Evolutionary conservation across 2,329 filamentous ascomycete species (phyloP).

Genomic region (Zelopaecilomyces penicillatus): DNA sequence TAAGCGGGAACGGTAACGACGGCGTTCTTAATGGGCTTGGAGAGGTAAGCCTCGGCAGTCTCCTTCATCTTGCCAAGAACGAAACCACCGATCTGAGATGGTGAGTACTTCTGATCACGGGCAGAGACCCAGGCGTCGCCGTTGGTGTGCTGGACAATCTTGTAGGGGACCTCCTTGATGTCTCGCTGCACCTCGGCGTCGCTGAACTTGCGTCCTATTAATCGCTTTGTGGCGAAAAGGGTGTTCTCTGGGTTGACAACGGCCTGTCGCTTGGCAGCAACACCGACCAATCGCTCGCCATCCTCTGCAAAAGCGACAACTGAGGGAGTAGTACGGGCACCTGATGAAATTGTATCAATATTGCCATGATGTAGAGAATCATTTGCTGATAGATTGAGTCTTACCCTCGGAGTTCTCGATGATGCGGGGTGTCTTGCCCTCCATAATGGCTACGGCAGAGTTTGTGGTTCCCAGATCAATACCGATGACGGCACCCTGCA

Average conservation of each 20-base stretch:
- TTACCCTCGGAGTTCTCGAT: conserved; percentile 96
- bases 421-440: conserved; percentile 90
- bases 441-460: conserved; percentile 95
- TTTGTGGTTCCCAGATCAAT: conserved; percentile 98
- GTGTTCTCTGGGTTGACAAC: conserved; percentile 99
- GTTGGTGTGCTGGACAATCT: conserved; percentile 95
- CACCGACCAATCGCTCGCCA: conserved; percentile 92
- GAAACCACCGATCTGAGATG: conserved; percentile 96
- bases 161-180: conserved; percentile 96
- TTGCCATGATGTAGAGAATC: neutral
- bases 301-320: conserved; percentile 94
- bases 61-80: conserved; percentile 99
- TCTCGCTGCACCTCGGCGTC: conserved; percentile 92
- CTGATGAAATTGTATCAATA: conserved; percentile 10
- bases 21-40: conserved; percentile 87
- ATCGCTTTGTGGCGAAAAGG: conserved; percentile 95
- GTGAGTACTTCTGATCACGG: conserved; percentile 91
- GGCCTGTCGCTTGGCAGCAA: conserved; percentile 94
- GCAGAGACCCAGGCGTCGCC: conserved; percentile 95
- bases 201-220: conserved; percentile 95
- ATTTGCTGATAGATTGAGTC: conserved; percentile 1
- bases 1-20: conserved; percentile 96
- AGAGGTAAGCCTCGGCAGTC: conserved; percentile 87
- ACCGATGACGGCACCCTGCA: conserved; percentile 93
- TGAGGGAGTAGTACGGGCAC: conserved; percentile 49